Evolutionary conservation across 2,329 filamentous ascomycete genomes (phyloP).

Genomic region (Geoglossum cookeanum): DNA sequence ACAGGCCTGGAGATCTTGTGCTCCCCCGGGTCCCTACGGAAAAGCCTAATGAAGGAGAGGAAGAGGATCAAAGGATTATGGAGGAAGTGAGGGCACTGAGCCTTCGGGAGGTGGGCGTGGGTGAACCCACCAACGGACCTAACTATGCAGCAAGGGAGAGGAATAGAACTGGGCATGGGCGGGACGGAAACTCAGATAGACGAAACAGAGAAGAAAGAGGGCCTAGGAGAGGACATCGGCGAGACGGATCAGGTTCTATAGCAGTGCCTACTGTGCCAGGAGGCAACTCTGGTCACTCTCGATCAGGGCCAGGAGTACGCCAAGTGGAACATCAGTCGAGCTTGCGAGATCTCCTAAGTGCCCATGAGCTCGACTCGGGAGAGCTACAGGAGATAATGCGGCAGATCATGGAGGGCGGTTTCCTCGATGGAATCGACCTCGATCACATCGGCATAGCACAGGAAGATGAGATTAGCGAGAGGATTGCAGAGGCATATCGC

Average conservation of each 20-base stretch:
- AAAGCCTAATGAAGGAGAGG: conserved; percentile 31
- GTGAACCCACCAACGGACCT: neutral
- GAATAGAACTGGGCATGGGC: conserved; percentile 11
- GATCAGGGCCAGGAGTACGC: conserved; percentile 18
- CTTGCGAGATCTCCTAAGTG: conserved; percentile 64
- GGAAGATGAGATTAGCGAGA: conserved; percentile 77
- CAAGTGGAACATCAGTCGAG: conserved; percentile 81
- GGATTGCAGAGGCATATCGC: conserved; percentile 76
- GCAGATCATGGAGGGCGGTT: conserved; percentile 72
- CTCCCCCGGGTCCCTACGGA: conserved; percentile 39
- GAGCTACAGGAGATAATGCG: conserved; percentile 77
- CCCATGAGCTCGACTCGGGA: conserved; percentile 55
- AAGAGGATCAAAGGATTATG: conserved; percentile 50
- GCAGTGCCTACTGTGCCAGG: neutral
- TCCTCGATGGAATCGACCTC: conserved; percentile 74
- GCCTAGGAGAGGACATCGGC: neutral
- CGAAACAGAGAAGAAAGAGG: conserved; percentile 1
- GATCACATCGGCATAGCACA: conserved; percentile 68
- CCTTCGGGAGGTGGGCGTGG: conserved; percentile 44
- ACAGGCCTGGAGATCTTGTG: conserved; percentile 66
- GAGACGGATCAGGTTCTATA: neutral
- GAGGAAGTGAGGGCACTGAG: conserved; percentile 57
- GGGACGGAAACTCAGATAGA: neutral
- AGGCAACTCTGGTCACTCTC: neutral
- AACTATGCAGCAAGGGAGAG: neutral